phyloP scores from a whole-genome alignment of 108 stramenopile genomes.

The Pseudonitzschia multistriata region DNA sequence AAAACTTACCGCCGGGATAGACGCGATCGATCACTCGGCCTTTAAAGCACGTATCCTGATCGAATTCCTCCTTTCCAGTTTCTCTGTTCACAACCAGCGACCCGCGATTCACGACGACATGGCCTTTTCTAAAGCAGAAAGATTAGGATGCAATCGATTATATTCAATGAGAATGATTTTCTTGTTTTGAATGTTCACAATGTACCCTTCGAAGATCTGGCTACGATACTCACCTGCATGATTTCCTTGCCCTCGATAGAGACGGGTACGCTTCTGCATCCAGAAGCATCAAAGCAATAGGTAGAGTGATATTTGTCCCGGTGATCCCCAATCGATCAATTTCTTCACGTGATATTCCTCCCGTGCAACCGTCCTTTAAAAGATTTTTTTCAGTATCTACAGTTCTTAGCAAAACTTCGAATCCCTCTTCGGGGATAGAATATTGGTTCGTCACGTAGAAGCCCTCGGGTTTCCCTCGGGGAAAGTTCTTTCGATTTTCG shows the following conservation, averaged over 20 bases:
- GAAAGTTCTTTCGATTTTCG: constrained; percentile 6
- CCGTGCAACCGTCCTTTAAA: background rate
- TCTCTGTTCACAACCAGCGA: constrained; percentile 21
- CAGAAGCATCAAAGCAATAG: constrained; percentile 71
- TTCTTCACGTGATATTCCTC: constrained; percentile 16
- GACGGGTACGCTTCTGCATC: constrained; percentile 63
- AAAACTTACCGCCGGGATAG: constrained; percentile 48
- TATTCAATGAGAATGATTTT: too few relatives aligned
- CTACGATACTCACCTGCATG: constrained; percentile 43
- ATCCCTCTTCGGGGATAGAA: background rate
- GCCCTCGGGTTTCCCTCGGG: background rate
- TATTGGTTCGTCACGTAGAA: constrained; percentile 5
- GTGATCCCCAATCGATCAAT: constrained; percentile 47
- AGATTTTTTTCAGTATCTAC: background rate
- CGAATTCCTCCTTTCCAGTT: constrained; percentile 34
- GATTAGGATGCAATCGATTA: background rate
- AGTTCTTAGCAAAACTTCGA: background rate
- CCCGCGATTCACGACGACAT: constrained; percentile 58
- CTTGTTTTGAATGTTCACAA: too few relatives aligned
- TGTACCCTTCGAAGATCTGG: background rate
- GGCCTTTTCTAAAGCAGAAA: constrained; percentile 43
- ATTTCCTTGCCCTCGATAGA: constrained; percentile 71
- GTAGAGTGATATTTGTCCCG: constrained; percentile 62
- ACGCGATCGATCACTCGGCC: constrained; percentile 77
- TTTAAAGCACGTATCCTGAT: constrained; percentile 33